Evolutionary conservation across 495 filamentous ascomycete species (phyloP).

Genomic region (Thermothielavioides terrestris): DNA sequence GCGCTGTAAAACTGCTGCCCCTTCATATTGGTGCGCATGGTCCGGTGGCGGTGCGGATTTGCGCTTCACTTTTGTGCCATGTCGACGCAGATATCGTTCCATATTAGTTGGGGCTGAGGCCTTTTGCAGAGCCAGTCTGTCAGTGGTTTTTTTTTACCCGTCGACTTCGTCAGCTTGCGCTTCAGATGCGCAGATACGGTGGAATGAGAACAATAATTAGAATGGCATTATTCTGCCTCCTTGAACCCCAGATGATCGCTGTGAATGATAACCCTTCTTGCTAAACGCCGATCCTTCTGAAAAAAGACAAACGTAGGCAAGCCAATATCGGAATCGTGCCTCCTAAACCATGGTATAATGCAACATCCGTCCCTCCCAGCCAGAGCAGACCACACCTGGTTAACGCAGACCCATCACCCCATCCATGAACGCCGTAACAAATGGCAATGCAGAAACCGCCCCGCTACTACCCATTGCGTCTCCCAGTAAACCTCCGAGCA

Average conservation of each 20-base stretch:
- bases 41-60: too few relatives aligned
- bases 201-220: not conserved
- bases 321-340: not conserved
- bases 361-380: too few relatives aligned
- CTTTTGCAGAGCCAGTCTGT: not conserved
- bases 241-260: not conserved
- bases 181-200: not conserved
- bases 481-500: not conserved
- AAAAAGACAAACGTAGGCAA: constrained; percentile 2
- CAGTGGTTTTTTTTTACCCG: not conserved
- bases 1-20: constrained; percentile 9
- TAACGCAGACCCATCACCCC: too few relatives aligned
- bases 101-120: too few relatives aligned
- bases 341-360: constrained; percentile 9
- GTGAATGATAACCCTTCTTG: not conserved
- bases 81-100: not conserved
- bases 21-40: too few relatives aligned
- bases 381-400: not conserved
- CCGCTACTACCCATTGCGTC: not conserved
- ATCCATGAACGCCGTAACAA: constrained; percentile 4
- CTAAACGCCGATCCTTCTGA: not conserved
- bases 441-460: not conserved
- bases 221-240: not conserved
- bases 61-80: too few relatives aligned
- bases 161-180: not conserved